Evolutionary conservation across 1,139 yeast genomes (phyloP).

Genomic region (Spathaspora sp.): DNA sequence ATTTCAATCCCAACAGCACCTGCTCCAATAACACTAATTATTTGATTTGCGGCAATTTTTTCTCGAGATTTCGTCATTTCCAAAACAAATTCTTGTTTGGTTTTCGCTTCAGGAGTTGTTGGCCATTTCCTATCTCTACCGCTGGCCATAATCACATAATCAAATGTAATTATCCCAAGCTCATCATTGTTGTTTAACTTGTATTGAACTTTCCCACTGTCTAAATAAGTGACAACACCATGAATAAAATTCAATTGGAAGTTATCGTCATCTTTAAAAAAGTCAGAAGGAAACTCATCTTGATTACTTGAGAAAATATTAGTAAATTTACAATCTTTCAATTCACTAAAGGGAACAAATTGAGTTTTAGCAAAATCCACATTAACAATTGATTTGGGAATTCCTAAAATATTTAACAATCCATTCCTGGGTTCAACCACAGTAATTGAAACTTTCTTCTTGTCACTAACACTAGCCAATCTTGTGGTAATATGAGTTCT

Average conservation of each 20-base stretch:
- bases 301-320: constrained; percentile 20
- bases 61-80: constrained; percentile 35
- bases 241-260: constrained; percentile 31
- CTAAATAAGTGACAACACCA: constrained; percentile 36
- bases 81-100: constrained; percentile 24
- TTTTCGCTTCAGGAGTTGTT: constrained; percentile 45
- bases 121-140: constrained; percentile 58
- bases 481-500: constrained; percentile 25
- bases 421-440: constrained; percentile 54
- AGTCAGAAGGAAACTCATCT: constrained; percentile 14
- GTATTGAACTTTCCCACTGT: constrained; percentile 26
- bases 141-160: constrained; percentile 48
- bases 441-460: constrained; percentile 31
- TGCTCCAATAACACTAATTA: constrained; percentile 43
- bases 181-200: constrained; percentile 15
- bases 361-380: constrained; percentile 46
- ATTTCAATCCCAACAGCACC: constrained; percentile 54
- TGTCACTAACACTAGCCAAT: constrained; percentile 4
- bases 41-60: constrained; percentile 22
- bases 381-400: constrained; percentile 50
- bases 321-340: constrained; percentile 32
- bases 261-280: constrained; percentile 13
- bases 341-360: constrained; percentile 33
- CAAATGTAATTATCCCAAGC: constrained; percentile 37
- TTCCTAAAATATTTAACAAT: constrained; percentile 50